Conservation (phyloP, 75 land plant genomes). For the Chamaecyparis obtusa region DNA sequence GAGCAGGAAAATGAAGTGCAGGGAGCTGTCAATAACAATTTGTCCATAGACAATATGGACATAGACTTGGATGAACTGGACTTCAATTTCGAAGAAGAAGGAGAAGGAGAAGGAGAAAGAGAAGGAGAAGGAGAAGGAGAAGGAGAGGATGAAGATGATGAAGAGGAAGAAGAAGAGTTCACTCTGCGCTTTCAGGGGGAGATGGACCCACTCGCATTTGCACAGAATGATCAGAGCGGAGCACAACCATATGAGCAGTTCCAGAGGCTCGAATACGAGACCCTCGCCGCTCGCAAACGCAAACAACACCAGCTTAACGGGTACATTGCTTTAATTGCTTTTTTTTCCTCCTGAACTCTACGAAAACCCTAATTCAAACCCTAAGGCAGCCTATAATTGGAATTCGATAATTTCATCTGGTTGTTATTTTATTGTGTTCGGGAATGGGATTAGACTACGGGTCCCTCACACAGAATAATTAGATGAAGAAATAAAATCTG, state of each 20-base stretch:
- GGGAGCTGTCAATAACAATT: not conserved
- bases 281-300: slow-evolving; percentile 78
- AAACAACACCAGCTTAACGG: slow-evolving; percentile 13
- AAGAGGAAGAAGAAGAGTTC: slow-evolving; percentile 37
- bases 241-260: slow-evolving; percentile 58
- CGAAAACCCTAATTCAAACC: not conserved
- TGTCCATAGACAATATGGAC: slow-evolving; percentile 3
- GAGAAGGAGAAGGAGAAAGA: slow-evolving; percentile 30
- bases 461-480: too few relatives aligned
- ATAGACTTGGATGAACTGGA: slow-evolving; percentile 1
- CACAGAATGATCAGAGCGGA: slow-evolving; percentile 40
- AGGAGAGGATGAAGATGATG: slow-evolving; percentile 33
- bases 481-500: too few relatives aligned
- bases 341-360: not conserved
- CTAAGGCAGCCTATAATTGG: not conserved
- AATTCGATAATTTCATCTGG: not conserved
- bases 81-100: slow-evolving; percentile 20
- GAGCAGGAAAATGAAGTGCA: not conserved
- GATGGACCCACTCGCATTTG: slow-evolving; percentile 65
- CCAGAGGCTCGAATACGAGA: slow-evolving; percentile 75
- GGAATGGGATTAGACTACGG: too few relatives aligned
- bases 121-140: slow-evolving; percentile 34
- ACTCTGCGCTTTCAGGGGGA: slow-evolving; percentile 44
- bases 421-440: too few relatives aligned
- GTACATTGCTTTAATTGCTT: not conserved